Conservation (phyloP, 148 eudicot genomes). For the Drosera capensis region DNA sequence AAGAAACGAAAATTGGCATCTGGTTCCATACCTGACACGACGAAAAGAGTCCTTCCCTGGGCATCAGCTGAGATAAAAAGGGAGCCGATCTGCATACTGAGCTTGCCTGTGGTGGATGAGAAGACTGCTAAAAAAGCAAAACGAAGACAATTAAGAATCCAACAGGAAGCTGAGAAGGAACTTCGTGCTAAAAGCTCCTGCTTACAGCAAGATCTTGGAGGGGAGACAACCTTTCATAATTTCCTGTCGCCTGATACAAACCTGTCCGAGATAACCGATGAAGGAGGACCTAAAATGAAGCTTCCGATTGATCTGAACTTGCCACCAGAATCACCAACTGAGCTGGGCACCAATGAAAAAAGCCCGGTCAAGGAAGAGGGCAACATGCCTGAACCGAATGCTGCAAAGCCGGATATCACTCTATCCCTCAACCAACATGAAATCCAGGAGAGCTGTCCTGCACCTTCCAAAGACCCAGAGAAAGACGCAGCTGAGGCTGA, state of each 20-base stretch:
- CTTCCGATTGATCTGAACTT: conserved; percentile 16
- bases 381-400: too few relatives aligned
- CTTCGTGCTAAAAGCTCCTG: not conserved
- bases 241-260: not conserved
- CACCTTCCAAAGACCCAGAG: not conserved
- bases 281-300: not conserved
- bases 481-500: conserved; percentile 5
- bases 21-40: conserved; percentile 1
- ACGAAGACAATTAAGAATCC: too few relatives aligned
- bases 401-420: too few relatives aligned
- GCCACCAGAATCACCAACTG: conserved; percentile 8
- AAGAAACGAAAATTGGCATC: conserved; percentile 9
- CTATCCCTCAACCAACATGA: too few relatives aligned
- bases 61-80: not conserved
- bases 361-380: too few relatives aligned
- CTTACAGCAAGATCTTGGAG: not conserved
- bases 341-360: not conserved
- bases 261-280: not conserved
- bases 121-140: not conserved
- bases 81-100: not conserved
- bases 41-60: not conserved
- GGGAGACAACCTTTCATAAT: not conserved
- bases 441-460: conserved; percentile 1
- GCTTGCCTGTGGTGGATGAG: conserved; percentile 2
- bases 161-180: too few relatives aligned